phyloP scores from a whole-genome alignment of 768 basidiomycete genomes.

The Crassisporium funariophilum region DNA sequence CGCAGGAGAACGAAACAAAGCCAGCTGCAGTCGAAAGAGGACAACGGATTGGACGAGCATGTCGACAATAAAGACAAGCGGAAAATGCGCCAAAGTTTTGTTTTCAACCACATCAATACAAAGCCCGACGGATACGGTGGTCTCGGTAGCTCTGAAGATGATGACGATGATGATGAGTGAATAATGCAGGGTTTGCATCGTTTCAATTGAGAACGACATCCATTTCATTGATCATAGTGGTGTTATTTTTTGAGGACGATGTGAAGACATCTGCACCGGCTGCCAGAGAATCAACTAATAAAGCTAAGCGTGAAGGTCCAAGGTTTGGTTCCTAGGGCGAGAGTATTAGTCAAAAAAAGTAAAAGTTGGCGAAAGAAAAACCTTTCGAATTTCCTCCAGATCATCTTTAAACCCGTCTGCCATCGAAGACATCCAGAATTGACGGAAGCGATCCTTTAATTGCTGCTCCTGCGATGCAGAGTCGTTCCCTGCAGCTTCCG shows the following conservation, averaged over 20 bases:
- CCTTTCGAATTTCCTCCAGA: slow-evolving; percentile 82
- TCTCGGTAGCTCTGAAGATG: too few relatives aligned
- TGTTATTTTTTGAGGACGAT: slow-evolving; percentile 35
- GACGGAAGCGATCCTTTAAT: slow-evolving; percentile 69
- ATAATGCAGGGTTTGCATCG: too few relatives aligned
- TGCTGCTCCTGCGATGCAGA: slow-evolving; percentile 46
- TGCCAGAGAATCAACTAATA: slow-evolving; percentile 83
- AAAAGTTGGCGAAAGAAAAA: slow-evolving; percentile 17
- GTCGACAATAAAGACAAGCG: background rate
- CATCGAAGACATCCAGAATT: slow-evolving; percentile 86
- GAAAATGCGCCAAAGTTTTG: background rate
- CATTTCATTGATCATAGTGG: slow-evolving; percentile 61
- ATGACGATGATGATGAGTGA: too few relatives aligned
- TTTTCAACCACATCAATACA: too few relatives aligned
- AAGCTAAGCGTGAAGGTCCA: slow-evolving; percentile 62
- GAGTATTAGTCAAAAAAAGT: background rate
- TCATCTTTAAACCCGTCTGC: slow-evolving; percentile 84
- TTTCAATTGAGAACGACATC: slow-evolving; percentile 66
- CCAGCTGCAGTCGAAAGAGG: background rate
- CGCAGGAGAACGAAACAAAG: background rate
- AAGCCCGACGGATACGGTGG: too few relatives aligned
- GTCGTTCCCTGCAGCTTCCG: slow-evolving; percentile 26
- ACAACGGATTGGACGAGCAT: background rate
- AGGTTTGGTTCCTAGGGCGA: slow-evolving; percentile 59
- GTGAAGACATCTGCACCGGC: slow-evolving; percentile 76